Evolutionary conservation across 177 flowering plant genomes (phyloP), one percentile per base, ranked within the genome.

Genomic region (Vitis hybrid): DNA sequence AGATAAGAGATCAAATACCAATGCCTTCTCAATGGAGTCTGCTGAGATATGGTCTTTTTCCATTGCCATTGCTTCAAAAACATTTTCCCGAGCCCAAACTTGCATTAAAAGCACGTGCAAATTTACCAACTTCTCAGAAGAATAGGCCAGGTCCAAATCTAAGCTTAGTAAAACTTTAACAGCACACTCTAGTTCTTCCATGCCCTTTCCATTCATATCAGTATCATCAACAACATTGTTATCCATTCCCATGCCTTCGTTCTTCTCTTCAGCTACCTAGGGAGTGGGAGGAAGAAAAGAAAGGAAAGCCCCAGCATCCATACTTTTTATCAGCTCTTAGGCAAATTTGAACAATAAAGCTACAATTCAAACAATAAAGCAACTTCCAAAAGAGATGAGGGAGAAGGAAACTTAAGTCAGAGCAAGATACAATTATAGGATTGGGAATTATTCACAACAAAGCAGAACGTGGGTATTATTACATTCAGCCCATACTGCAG

Each of bases 91-190:
- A 17, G 76, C 69, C 76, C 75, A 57, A 26, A 81, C 67, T 34
- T 73, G 66, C 70, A 75, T 75, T 45, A 90, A 72, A 68, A 92
- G 88, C 34, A 86, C 62, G 72, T 87, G 85, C 77, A 91, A 76
- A 71, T 91, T 91, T 55, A 81, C 76, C 71, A 90, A 74, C 80
- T 94, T 94, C 80, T 94, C 94, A 19, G 86, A 79, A 66, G 81
- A 81, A 78, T 68, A 86, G 45, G 89, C 92, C 67, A 88, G 73
- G 72, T 86, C 89, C 26, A 88, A 81, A 30, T 90, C 93, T 51
- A 85, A 61, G 64, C 79, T 79, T n/a, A 82, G 83, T 56, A 92
- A 68, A 77, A 78, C 50, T 70, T 85, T 79, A 62, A 83, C 75
- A 13, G 75, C 81, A 65, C 73, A 75, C 65, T 67, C 80, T 17